phyloP scores from a whole-genome alignment of 352 stramenopile species.

The Globisporangium lucens region DNA sequence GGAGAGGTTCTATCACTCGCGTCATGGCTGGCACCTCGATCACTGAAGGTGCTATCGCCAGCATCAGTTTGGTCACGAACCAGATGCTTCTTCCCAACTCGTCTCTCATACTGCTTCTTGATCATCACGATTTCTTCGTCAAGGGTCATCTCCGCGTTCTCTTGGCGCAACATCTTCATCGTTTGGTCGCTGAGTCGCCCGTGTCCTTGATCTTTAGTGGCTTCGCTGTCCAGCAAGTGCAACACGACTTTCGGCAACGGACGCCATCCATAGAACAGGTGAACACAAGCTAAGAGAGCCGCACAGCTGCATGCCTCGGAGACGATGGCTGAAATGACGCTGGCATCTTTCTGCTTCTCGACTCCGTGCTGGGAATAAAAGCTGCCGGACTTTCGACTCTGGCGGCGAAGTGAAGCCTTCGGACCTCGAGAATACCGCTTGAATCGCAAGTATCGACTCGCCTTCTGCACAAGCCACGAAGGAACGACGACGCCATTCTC shows the following conservation, averaged over 20 bases:
- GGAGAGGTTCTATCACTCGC: background rate
- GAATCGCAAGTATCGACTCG: slow-evolving; percentile 78
- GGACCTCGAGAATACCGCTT: slow-evolving; percentile 81
- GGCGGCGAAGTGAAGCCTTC: slow-evolving; percentile 47
- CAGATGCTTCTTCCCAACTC: slow-evolving; percentile 55
- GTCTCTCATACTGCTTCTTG: slow-evolving; percentile 72
- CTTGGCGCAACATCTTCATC: slow-evolving; percentile 36
- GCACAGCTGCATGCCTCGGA: slow-evolving; percentile 76
- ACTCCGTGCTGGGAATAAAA: slow-evolving; percentile 79
- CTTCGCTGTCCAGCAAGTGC: slow-evolving; percentile 45
- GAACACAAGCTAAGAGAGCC: slow-evolving; percentile 71
- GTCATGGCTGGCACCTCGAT: background rate
- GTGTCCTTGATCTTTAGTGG: slow-evolving; percentile 4
- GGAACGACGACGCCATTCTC: slow-evolving; percentile 34
- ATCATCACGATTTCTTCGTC: slow-evolving; percentile 76
- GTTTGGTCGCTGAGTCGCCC: slow-evolving; percentile 33
- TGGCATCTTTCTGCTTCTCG: slow-evolving; percentile 55
- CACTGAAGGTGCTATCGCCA: slow-evolving; percentile 4
- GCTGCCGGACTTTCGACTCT: slow-evolving; percentile 60
- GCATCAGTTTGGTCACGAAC: slow-evolving; percentile 31
- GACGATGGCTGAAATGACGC: slow-evolving; percentile 67
- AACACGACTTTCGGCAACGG: slow-evolving; percentile 65
- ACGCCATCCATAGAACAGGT: slow-evolving; percentile 74
- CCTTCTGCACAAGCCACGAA: slow-evolving; percentile 70
- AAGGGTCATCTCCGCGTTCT: slow-evolving; percentile 39